Conservation (phyloP, 768 basidiomycete species). For the Russula emetica region DNA sequence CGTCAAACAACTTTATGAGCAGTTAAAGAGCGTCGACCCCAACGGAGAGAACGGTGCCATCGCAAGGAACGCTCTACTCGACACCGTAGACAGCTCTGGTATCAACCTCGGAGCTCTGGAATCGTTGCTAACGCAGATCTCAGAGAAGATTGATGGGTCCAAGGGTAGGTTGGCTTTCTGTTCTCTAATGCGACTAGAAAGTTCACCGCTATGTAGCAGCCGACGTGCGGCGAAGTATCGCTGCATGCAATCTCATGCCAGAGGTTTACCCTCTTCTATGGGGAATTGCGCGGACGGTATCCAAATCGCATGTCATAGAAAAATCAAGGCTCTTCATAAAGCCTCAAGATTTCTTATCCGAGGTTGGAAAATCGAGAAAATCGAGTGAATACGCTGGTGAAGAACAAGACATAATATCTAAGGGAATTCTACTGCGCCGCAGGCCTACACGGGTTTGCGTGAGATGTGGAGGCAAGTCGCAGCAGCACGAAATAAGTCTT, state of each 20-base stretch:
- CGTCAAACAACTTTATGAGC: conserved; percentile 54
- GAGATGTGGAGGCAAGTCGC: conserved; percentile 59
- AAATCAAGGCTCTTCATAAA: conserved; percentile 70
- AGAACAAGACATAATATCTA: conserved; percentile 59
- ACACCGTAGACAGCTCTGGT: conserved; percentile 61
- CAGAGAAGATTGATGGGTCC: conserved; percentile 32
- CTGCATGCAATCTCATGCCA: conserved; percentile 54
- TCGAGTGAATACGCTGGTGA: conserved; percentile 38
- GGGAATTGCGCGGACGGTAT: conserved; percentile 45
- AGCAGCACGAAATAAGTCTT: conserved; percentile 33
- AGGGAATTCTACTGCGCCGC: conserved; percentile 46
- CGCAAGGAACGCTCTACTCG: conserved; percentile 58
- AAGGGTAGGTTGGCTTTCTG: conserved; percentile 29
- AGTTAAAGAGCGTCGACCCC: conserved; percentile 50
- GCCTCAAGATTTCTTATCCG: conserved; percentile 65
- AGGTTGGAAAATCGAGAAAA: conserved; percentile 43
- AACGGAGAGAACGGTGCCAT: conserved; percentile 60
- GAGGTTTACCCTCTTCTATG: conserved; percentile 43
- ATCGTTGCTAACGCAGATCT: conserved; percentile 40
- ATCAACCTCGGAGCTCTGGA: conserved; percentile 54
- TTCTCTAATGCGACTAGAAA: neutral
- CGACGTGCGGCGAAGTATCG: conserved; percentile 49
- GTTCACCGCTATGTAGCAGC: conserved; percentile 41
- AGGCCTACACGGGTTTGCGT: conserved; percentile 46
- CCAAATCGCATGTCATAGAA: conserved; percentile 49